These are phyloP conservation scores for Epichloe hybrida DNA, from an alignment of 2,329 filamentous ascomycete species.

Conservation along the genomic window DNA sequence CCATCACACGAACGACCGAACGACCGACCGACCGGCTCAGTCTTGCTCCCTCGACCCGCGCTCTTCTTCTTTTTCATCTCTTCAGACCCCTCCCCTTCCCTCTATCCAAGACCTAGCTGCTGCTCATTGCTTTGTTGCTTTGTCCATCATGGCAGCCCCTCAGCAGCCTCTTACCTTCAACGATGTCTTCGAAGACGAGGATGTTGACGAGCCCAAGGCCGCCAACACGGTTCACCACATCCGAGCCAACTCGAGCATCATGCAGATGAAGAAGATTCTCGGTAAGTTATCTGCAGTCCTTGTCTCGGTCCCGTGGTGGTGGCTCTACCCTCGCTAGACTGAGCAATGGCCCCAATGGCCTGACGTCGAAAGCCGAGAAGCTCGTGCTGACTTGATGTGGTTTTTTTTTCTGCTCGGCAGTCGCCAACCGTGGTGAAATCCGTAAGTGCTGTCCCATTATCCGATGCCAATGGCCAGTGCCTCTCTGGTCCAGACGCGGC, in stretches of 20 bases:
- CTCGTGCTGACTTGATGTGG: not conserved
- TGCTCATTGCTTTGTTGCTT: slow-evolving; percentile 7
- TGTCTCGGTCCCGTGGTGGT: not conserved
- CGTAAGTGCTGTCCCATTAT: slow-evolving; percentile 43
- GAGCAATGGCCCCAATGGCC: not conserved
- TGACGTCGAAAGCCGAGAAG: not conserved
- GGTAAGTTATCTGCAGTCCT: slow-evolving; percentile 36
- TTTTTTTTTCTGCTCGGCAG: slow-evolving; percentile 28
- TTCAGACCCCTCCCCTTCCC: slow-evolving; percentile 4
- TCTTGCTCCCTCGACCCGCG: slow-evolving; percentile 3
- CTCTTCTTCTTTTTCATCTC: slow-evolving; percentile 1
- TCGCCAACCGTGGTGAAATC: slow-evolving; percentile 98
- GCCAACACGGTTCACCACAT: slow-evolving; percentile 81
- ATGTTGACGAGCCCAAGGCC: slow-evolving; percentile 41
- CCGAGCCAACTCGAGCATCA: slow-evolving; percentile 94
- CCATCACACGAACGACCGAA: not conserved
- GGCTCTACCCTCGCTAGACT: not conserved
- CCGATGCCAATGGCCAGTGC: slow-evolving; percentile 4
- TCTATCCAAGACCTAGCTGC: not conserved
- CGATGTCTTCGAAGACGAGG: slow-evolving; percentile 62
- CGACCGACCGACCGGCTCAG: not conserved
- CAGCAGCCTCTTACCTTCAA: slow-evolving; percentile 34
- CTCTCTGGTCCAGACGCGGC: slow-evolving; percentile 4
- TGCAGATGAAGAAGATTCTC: slow-evolving; percentile 96
- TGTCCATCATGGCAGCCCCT: slow-evolving; percentile 20